A percentile compares a stretch with the other conserved stretches of the same genome.
Evolutionary conservation across 106 monocot species (phyloP).

Genomic region (Apostasia shenzhenica): DNA sequence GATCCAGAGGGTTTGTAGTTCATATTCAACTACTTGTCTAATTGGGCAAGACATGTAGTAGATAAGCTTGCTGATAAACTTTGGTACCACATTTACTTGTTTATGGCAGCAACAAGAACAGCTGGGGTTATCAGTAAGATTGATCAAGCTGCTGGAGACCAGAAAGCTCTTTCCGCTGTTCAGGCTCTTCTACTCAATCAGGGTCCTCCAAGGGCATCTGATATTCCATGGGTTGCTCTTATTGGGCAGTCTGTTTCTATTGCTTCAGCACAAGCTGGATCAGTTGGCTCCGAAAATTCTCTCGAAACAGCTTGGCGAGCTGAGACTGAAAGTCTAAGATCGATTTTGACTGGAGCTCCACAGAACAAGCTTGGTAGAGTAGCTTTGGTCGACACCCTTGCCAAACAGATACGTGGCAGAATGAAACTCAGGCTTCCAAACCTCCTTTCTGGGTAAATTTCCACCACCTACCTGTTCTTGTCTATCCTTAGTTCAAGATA

Average conservation of each 20-base stretch:
- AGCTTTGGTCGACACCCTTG: conserved; percentile 80
- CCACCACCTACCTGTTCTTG: neutral
- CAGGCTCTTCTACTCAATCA: conserved; percentile 69
- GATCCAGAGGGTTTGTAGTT: conserved; percentile 67
- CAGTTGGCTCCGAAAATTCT: conserved; percentile 66
- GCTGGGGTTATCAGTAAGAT: conserved; percentile 90
- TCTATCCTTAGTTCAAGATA: too few species aligned
- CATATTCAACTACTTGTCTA: neutral
- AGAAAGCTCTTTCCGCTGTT: conserved; percentile 65
- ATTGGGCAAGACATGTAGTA: neutral
- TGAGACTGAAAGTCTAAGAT: conserved; percentile 75
- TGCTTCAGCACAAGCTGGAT: conserved; percentile 90
- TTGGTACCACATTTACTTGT: neutral
- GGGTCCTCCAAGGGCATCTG: conserved; percentile 65
- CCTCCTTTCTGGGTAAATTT: conserved; percentile 66
- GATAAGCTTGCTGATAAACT: neutral
- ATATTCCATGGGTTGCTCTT: conserved; percentile 85
- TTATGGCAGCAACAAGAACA: conserved; percentile 60
- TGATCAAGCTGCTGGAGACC: conserved; percentile 84
- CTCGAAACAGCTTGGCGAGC: conserved; percentile 91
- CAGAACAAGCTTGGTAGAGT: conserved; percentile 87
- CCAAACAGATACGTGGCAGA: conserved; percentile 70
- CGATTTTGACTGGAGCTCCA: conserved; percentile 72
- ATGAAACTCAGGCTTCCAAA: conserved; percentile 94
- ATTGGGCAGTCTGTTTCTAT: conserved; percentile 90